These are phyloP conservation scores for Naematelia encephala DNA, from an alignment of 768 basidiomycete species.

Conservation along the genomic window DNA sequence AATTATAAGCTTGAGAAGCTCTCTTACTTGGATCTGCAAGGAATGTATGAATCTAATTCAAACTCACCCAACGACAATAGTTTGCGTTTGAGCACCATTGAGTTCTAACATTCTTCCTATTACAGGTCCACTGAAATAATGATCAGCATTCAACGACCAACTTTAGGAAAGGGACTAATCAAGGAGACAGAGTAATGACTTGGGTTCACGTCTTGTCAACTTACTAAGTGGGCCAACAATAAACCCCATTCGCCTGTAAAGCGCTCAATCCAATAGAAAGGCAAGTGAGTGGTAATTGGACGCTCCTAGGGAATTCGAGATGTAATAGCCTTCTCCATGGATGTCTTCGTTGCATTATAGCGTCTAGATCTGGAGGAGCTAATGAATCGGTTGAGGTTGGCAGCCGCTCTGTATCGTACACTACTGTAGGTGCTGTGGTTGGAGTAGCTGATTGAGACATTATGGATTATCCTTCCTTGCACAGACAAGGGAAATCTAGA, in stretches of 20 bases:
- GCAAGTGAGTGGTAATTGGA: slow-evolving; percentile 36
- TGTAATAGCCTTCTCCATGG: slow-evolving; percentile 7
- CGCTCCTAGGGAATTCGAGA: slow-evolving; percentile 9
- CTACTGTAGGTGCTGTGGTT: slow-evolving; percentile 5
- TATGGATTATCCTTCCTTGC: too few relatives aligned
- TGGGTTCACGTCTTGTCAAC: too few relatives aligned
- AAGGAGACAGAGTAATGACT: too few relatives aligned
- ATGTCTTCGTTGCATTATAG: slow-evolving; percentile 5
- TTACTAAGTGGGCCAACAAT: slow-evolving; percentile 49
- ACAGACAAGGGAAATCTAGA: too few relatives aligned
- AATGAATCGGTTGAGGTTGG: not conserved
- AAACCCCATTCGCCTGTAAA: slow-evolving; percentile 50
- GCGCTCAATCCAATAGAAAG: slow-evolving; percentile 35
- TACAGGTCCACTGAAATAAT: slow-evolving; percentile 38
- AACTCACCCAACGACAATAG: slow-evolving; percentile 45
- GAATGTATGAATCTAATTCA: too few relatives aligned
- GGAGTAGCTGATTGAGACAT: too few relatives aligned
- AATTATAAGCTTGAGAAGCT: not conserved
- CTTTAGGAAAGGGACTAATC: too few relatives aligned
- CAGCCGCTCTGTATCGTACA: slow-evolving; percentile 23
- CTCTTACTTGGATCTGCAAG: too few relatives aligned
- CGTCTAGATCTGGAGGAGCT: slow-evolving; percentile 17
- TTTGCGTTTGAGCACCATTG: slow-evolving; percentile 39
- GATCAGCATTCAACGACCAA: too few relatives aligned
- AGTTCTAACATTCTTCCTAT: slow-evolving; percentile 41